Evolutionary conservation across 306 rosid species (phyloP), one percentile per base, ranked within the genome.

Genomic region (Abrus pulchellus): DNA sequence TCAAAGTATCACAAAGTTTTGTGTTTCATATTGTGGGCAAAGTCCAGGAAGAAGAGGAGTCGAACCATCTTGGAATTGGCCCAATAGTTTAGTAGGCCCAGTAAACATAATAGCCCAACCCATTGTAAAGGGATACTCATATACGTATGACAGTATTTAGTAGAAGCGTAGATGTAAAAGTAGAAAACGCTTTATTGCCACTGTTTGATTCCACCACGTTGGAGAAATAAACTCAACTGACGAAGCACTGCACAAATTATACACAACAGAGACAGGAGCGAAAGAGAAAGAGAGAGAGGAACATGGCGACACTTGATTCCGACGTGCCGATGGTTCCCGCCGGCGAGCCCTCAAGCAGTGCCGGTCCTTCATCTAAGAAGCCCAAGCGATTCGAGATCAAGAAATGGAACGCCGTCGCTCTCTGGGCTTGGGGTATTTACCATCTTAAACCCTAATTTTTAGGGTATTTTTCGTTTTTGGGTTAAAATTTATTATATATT

Each of bases 401-500:
- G 72, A 94, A 94, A 72, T 94, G 98, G 97, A 94, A 94, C 87
- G 97, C 92, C 28, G 97, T 94, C 6, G 81, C 97, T 64, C 98
- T 94, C 59, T 94, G 97, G 98, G 97, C 97, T n/a, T 92, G 97
- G 97, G 98, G 97, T 94, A 12, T 5, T 53, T 13, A 12, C 74
- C 55, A 48, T 83, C 84, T 83, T 78, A 88, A 82, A 53, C 79
- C 86, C 79, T 61, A 74, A 48, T 9, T 48, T 65, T 79, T 38
- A 13, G 67, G 13, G 1, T 59, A 32, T 1, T 1, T 45, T 53
- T 53, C 12, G 3, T 1, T n/a, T 27, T 3, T 29, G 41, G 14
- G 6, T 7, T 20, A 28, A 3, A 9, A 56, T 60, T 53, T 5
- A 1, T 55, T 13, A 2, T 36, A 4, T 36, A 13, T 4, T 20